Conservation (phyloP, 495 filamentous ascomycete genomes). For the Monascus purpureus region DNA sequence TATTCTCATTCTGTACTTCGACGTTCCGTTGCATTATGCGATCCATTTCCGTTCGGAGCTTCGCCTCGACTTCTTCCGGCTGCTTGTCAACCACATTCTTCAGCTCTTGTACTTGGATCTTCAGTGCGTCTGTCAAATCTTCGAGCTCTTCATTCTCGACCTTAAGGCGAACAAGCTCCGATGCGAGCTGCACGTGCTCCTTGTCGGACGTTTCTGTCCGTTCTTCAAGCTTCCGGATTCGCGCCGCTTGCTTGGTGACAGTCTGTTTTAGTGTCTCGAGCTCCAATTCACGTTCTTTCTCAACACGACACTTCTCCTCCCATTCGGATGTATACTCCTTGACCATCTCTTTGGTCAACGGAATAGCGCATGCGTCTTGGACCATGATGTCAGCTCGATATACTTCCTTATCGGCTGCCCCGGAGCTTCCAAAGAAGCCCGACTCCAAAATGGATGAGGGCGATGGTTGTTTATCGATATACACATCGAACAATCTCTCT, state of each 20-base stretch:
- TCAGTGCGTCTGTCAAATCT: constrained; percentile 78
- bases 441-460: constrained; percentile 81
- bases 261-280: constrained; percentile 58
- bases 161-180: constrained; percentile 78
- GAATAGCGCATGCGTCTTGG: constrained; percentile 82
- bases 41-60: constrained; percentile 76
- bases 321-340: constrained; percentile 73
- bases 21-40: constrained; percentile 82
- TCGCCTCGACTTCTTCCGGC: constrained; percentile 72
- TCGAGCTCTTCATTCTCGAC: constrained; percentile 82
- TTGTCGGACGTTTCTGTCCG: constrained; percentile 77
- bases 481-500: constrained; percentile 88
- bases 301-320: constrained; percentile 69
- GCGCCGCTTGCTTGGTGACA: constrained; percentile 46
- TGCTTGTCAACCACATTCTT: constrained; percentile 77
- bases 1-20: constrained; percentile 91
- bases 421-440: constrained; percentile 91
- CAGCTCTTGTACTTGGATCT: constrained; percentile 68
- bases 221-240: constrained; percentile 74
- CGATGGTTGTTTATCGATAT: constrained; percentile 85
- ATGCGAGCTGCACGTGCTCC: constrained; percentile 86
- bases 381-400: constrained; percentile 91
- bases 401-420: constrained; percentile 80
- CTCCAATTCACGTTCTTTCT: constrained; percentile 72
- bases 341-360: constrained; percentile 67